A percentile compares a stretch with the other conserved stretches of the same genome.
These are phyloP conservation scores for Odontarrhena argentea DNA, from an alignment of 345 rosid species.

Conservation along the genomic window DNA sequence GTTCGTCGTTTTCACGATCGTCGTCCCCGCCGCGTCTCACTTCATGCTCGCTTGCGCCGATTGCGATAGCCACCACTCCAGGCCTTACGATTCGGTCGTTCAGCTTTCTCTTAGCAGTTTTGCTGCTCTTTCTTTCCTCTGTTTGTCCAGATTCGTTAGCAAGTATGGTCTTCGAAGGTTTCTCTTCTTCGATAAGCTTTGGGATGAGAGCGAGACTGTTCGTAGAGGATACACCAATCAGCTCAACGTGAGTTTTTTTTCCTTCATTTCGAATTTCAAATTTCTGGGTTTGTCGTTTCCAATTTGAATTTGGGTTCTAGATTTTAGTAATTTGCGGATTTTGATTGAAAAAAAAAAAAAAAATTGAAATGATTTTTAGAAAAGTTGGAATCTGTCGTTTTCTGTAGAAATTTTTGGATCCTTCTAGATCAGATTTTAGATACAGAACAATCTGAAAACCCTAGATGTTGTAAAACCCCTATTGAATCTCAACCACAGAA, in stretches of 20 bases:
- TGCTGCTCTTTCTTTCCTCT: constrained; percentile 69
- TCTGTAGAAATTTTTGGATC: not conserved
- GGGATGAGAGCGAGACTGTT: constrained; percentile 84
- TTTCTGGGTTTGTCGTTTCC: constrained; percentile 6
- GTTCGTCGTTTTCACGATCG: constrained; percentile 61
- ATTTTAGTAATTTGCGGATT: constrained; percentile 21
- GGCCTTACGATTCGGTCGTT: constrained; percentile 79
- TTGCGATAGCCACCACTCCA: constrained; percentile 67
- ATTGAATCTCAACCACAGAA: constrained; percentile 14
- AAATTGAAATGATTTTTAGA: constrained; percentile 12
- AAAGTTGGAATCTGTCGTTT: constrained; percentile 16
- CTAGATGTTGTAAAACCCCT: not conserved
- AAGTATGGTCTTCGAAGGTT: constrained; percentile 74
- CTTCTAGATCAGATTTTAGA: not conserved
- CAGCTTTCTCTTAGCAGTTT: constrained; percentile 78
- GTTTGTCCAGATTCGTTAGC: constrained; percentile 63
- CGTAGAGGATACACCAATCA: constrained; percentile 65
- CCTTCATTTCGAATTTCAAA: not conserved
- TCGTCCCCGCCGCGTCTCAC: constrained; percentile 73
- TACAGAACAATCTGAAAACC: not conserved
- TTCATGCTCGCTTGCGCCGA: constrained; percentile 75
- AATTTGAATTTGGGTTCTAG: constrained; percentile 24
- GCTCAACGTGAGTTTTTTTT: constrained; percentile 66
- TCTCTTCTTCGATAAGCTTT: constrained; percentile 89
- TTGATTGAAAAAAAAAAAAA: no score